Conservation (phyloP, 768 basidiomycete species). For the Pleurotus cornucopiae region DNA sequence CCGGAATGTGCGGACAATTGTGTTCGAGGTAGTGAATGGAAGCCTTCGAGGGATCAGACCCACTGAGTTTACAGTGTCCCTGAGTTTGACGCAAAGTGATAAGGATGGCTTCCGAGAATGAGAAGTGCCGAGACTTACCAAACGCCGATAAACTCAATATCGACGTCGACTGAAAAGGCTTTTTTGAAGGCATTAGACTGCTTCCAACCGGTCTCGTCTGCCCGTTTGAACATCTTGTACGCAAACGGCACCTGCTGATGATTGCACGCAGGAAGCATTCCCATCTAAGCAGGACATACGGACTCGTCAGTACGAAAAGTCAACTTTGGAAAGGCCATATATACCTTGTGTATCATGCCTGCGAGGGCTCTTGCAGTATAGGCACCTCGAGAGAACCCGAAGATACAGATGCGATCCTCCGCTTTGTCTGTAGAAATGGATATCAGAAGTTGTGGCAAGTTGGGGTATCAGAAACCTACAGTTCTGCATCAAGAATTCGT, state of each 20-base stretch:
- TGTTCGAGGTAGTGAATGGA: constrained; percentile 47
- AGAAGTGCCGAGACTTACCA: constrained; percentile 29
- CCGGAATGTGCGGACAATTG: constrained; percentile 48
- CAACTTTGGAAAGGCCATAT: neutral
- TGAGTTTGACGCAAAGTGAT: constrained; percentile 12
- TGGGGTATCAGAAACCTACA: constrained; percentile 44
- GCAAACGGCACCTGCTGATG: constrained; percentile 55
- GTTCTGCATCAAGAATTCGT: constrained; percentile 58
- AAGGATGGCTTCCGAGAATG: too few species aligned
- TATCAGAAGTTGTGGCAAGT: neutral
- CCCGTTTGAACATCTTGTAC: constrained; percentile 48
- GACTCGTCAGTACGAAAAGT: neutral
- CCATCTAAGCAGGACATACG: constrained; percentile 13
- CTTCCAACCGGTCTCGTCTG: constrained; percentile 37
- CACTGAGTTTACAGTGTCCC: constrained; percentile 56
- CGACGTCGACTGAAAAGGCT: constrained; percentile 42
- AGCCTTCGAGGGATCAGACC: constrained; percentile 43
- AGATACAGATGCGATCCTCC: constrained; percentile 56
- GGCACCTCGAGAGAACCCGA: constrained; percentile 62
- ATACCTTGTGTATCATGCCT: constrained; percentile 51
- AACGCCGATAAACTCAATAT: constrained; percentile 48
- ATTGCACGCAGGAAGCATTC: constrained; percentile 36
- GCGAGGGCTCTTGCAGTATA: constrained; percentile 52
- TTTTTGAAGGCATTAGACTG: constrained; percentile 45
- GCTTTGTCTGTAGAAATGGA: constrained; percentile 26